phyloP scores from a whole-genome alignment of 2,329 filamentous ascomycete genomes.

The Eurotiales sp. region DNA sequence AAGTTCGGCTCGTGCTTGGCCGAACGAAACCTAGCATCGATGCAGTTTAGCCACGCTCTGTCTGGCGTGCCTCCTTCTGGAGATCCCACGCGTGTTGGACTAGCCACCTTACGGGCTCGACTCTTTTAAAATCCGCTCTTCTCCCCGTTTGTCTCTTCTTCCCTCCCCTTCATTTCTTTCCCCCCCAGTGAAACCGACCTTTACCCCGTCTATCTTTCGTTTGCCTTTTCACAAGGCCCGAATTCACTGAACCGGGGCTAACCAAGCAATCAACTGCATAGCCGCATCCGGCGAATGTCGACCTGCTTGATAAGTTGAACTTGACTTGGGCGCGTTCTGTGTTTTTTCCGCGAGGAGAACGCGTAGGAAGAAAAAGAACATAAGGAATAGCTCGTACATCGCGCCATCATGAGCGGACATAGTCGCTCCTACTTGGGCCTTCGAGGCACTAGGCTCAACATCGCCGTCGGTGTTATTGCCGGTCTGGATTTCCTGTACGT shows the following conservation, averaged over 20 bases:
- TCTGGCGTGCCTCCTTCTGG: background rate
- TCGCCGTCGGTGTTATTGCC: slow-evolving; percentile 66
- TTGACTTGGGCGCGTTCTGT: background rate
- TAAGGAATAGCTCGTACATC: too few species aligned
- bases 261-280: background rate
- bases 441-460: slow-evolving; percentile 61
- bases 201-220: too few species aligned
- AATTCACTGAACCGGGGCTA: background rate
- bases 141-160: too few species aligned
- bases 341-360: background rate
- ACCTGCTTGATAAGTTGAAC: background rate
- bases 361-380: slow-evolving; percentile 1
- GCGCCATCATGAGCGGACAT: slow-evolving; percentile 27
- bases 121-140: too few species aligned
- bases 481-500: slow-evolving; percentile 64
- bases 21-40: background rate
- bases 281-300: background rate
- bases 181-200: too few species aligned
- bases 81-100: too few species aligned
- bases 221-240: background rate
- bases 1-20: background rate
- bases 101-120: too few species aligned
- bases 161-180: too few species aligned
- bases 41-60: background rate
- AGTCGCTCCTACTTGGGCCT: slow-evolving; percentile 59